Percentiles rank a stretch among this genome's conserved stretches.
phyloP scores from a whole-genome alignment of 805 yeast genomes.

The Alloascoidea hylecoeti region DNA sequence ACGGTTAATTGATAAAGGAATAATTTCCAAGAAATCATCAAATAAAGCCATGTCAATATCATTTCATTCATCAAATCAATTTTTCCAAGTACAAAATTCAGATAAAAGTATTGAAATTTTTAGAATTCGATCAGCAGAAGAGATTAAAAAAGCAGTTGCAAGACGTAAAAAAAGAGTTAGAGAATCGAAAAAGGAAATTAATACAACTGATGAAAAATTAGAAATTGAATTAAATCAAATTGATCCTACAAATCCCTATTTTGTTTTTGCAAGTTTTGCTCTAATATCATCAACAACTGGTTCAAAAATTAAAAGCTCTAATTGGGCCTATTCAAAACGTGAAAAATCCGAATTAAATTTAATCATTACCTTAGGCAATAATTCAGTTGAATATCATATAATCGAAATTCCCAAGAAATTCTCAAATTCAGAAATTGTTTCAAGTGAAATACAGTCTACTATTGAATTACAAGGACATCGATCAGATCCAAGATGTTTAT shows the following conservation, averaged over 20 bases:
- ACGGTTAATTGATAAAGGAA: constrained; percentile 47
- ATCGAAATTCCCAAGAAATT: constrained; percentile 40
- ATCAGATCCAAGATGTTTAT: constrained; percentile 74
- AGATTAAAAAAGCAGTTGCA: constrained; percentile 60
- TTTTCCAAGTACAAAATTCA: constrained; percentile 60
- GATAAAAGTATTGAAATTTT: constrained; percentile 75
- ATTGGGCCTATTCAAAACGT: neutral
- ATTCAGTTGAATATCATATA: constrained; percentile 58
- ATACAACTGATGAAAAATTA: constrained; percentile 41
- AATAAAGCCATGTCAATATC: constrained; percentile 49
- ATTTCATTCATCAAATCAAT: constrained; percentile 29
- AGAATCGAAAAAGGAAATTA: constrained; percentile 66
- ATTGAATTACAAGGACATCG: constrained; percentile 80
- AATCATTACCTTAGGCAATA: constrained; percentile 52
- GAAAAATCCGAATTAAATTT: constrained; percentile 28
- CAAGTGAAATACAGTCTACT: constrained; percentile 33
- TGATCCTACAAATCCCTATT: constrained; percentile 7
- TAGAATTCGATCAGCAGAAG: constrained; percentile 63
- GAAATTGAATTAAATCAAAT: constrained; percentile 26
- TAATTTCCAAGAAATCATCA: constrained; percentile 35
- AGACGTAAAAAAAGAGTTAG: constrained; percentile 65
- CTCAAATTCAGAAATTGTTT: constrained; percentile 21
- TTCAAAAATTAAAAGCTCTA: neutral
- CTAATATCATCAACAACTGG: constrained; percentile 5
- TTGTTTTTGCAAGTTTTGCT: constrained; percentile 17